Conservation (phyloP, 2,329 filamentous ascomycete species). For the Boeremia exigua region DNA sequence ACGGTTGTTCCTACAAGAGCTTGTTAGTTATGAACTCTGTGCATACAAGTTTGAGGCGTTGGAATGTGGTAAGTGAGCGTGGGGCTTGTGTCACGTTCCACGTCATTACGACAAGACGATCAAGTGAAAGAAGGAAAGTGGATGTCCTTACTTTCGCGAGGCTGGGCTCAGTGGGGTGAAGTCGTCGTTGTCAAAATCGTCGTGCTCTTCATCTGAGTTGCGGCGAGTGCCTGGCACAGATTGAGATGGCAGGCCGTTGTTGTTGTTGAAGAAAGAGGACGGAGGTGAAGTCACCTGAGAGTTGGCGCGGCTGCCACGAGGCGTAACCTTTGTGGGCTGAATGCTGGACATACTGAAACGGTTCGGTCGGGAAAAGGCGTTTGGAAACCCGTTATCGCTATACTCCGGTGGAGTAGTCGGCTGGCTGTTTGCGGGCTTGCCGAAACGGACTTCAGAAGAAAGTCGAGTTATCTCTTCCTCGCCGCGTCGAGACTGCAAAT, state of each 20-base stretch:
- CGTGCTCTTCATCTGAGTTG: conserved; percentile 86
- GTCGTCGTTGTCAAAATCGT: conserved; percentile 81
- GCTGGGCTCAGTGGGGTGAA: conserved; percentile 45
- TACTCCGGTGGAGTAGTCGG: conserved; percentile 96
- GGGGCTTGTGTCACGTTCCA: conserved; percentile 21
- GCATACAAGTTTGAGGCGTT: conserved; percentile 23
- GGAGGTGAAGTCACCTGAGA: conserved; percentile 83
- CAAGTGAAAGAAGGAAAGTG: conserved; percentile 8
- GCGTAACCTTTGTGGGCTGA: conserved; percentile 62
- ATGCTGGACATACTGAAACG: conserved; percentile 89
- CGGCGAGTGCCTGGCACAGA: conserved; percentile 86
- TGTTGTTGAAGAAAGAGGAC: conserved; percentile 56
- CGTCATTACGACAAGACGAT: not conserved
- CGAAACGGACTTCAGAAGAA: conserved; percentile 75
- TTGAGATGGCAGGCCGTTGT: conserved; percentile 75
- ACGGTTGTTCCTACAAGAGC: conserved; percentile 71
- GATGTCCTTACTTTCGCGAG: conserved; percentile 44
- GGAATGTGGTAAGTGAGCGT: conserved; percentile 25
- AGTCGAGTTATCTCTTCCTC: conserved; percentile 85
- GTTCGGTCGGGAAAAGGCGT: conserved; percentile 81
- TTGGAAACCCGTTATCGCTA: conserved; percentile 79
- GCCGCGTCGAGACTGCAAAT: conserved; percentile 81
- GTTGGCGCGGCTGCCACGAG: conserved; percentile 74
- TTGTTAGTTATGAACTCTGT: conserved; percentile 21
- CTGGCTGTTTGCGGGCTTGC: conserved; percentile 77